A percentile compares a stretch with the other conserved stretches of the same genome.
These are phyloP conservation scores for Penicillium sp. DNA, from an alignment of 2,329 filamentous ascomycete genomes.

Conservation along the genomic window DNA sequence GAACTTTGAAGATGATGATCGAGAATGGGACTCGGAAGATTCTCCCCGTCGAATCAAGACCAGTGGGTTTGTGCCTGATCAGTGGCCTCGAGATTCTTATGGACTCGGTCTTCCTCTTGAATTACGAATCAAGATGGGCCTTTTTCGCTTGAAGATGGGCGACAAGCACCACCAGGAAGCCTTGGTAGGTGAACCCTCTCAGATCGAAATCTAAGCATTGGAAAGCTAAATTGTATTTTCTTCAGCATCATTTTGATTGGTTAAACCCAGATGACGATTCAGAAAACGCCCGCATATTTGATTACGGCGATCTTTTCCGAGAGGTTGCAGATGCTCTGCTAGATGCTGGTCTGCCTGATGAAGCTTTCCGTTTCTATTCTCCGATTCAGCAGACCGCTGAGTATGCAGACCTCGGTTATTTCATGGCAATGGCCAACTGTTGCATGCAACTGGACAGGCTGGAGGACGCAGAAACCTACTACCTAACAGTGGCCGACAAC, in stretches of 20 bases:
- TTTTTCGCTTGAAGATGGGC: conserved; percentile 76
- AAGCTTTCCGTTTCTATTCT: conserved; percentile 64
- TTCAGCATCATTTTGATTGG: conserved; percentile 64
- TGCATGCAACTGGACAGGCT: conserved; percentile 67
- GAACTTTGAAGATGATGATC: conserved; percentile 69
- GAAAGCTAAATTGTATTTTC: background rate
- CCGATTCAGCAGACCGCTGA: conserved; percentile 54
- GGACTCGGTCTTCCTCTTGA: conserved; percentile 77
- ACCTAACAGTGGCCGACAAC: conserved; percentile 72
- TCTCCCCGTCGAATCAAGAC: conserved; percentile 67
- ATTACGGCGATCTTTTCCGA: conserved; percentile 79
- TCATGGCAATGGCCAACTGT: conserved; percentile 61
- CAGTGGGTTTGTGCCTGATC: conserved; percentile 62
- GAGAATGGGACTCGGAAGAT: conserved; percentile 84
- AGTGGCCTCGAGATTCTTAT: conserved; percentile 64
- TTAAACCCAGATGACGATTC: conserved; percentile 67
- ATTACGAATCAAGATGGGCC: conserved; percentile 79
- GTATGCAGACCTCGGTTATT: conserved; percentile 54
- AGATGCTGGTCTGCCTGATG: conserved; percentile 53
- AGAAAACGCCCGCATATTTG: conserved; percentile 58
- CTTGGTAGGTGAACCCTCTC: conserved; percentile 58
- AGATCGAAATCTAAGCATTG: background rate
- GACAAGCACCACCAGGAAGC: conserved; percentile 70
- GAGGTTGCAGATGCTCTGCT: conserved; percentile 68
- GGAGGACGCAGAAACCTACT: conserved; percentile 75